Base-by-base conservation (phyloP, 129 eudicot species). In the Helichrysum umbraculigerum region DNA sequence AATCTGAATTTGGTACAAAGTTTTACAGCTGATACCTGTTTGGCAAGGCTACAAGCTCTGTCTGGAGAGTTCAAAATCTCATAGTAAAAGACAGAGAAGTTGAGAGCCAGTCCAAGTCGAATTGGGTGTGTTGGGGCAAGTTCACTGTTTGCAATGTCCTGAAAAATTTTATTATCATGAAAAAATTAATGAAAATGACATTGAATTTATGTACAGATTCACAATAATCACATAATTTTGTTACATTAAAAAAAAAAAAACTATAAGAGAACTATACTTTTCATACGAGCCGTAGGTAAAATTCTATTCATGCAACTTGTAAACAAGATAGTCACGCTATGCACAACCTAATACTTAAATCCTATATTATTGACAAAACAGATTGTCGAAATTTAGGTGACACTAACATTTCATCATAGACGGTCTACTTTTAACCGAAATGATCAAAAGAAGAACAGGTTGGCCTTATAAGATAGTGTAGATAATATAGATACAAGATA, bases 11-110 rank as follows among this genome's bases (percentile, higher is more conserved):
- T 21, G 19, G 2, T 34, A 37, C 14, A 20, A 70, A 52, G 52
- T 30, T 44, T 44, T 34, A 22, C n/a, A 33, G 59, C 5, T 74
- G 66, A 34, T 69, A 86, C 90, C 87, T 86, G 90, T 77, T 86
- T 86, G 64, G 90, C 90, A 76, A 86, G 89, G 79, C 79, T 68
- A 69, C 89, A 86, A 75, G 89, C 89, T 56, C 87, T 78, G 34
- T 86, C 90, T 2, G 90, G 87, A 60, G 90, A 86, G 71, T 86
- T 86, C 83, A 86, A 80, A 69, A 86, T 86, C 78, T 86, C 90
- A 77, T 86, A 86, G 87, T 86, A 86, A 76, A 86, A 86, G 41
- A 86, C 90, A 34, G 90, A 86, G 73, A 86, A 86, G 78, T 86
- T 86, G 41, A 86, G 74, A 56, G 90, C 90, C 62, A 86, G 20